Percentiles rank a stretch among this genome's conserved stretches.
These are phyloP conservation scores for Globisporangium megalacanthum DNA, from an alignment of 352 stramenopile species.

Conservation along the genomic window DNA sequence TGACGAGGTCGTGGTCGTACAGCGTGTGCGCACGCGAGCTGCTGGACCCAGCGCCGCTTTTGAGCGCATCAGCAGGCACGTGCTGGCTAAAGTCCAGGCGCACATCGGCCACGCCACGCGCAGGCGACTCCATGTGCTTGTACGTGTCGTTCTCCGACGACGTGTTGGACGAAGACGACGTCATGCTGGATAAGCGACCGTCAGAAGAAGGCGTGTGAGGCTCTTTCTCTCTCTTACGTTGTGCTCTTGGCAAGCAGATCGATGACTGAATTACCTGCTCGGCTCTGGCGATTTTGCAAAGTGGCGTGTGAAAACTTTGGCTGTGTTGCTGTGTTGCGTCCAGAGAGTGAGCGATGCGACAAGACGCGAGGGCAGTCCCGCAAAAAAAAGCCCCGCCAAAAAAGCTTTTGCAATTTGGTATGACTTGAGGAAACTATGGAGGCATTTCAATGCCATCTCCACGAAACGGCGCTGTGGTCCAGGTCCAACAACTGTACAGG, in stretches of 20 bases:
- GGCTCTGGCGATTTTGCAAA: too few relatives aligned
- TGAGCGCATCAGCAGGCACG: conserved; percentile 19
- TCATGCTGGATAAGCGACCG: background rate
- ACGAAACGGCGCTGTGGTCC: too few relatives aligned
- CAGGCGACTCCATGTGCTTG: conserved; percentile 32
- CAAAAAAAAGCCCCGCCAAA: too few relatives aligned
- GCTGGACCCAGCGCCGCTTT: background rate
- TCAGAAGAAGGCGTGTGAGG: background rate
- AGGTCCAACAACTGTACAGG: too few relatives aligned
- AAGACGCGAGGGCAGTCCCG: too few relatives aligned
- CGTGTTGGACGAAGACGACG: background rate
- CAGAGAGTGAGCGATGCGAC: too few relatives aligned
- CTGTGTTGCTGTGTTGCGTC: too few relatives aligned
- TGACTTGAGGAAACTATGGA: too few relatives aligned
- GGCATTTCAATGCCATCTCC: too few relatives aligned
- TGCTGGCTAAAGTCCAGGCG: conserved; percentile 37
- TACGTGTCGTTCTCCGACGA: conserved; percentile 19
- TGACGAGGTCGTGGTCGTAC: conserved; percentile 76
- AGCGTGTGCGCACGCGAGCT: conserved; percentile 36
- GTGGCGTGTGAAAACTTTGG: too few relatives aligned
- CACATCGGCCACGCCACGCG: conserved; percentile 20
- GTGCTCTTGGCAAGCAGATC: background rate
- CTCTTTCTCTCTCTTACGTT: background rate
- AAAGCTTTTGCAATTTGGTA: too few relatives aligned
- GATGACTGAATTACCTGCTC: too few relatives aligned